phyloP scores from a whole-genome alignment of 176 grass and related monocot genomes.

The Paspalum notatum region DNA sequence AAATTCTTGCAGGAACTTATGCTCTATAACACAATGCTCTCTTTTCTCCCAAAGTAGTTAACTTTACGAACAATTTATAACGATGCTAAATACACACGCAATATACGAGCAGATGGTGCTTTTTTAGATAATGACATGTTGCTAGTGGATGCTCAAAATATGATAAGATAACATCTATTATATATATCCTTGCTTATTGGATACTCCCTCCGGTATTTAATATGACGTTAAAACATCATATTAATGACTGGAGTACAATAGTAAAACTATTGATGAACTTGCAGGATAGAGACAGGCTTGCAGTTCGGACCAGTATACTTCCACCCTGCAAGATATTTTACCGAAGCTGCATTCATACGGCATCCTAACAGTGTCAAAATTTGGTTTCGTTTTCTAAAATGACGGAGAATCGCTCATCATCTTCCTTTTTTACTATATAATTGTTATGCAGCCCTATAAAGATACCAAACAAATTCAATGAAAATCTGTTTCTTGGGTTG shows the following conservation, averaged over 20 bases:
- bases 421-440: neutral
- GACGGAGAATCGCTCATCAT: neutral
- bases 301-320: neutral
- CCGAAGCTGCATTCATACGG: neutral
- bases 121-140: slow-evolving; percentile 16
- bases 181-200: neutral
- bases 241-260: too few species aligned
- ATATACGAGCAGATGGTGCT: neutral
- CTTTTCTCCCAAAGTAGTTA: slow-evolving; percentile 14
- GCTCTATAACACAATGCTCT: neutral
- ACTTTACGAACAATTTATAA: neutral
- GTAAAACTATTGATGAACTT: slow-evolving; percentile 27
- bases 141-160: slow-evolving; percentile 1
- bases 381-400: neutral
- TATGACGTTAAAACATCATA: too few species aligned
- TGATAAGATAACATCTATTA: neutral
- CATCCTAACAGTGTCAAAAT: neutral
- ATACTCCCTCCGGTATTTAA: too few species aligned
- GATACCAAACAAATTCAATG: neutral
- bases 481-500: neutral
- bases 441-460: neutral
- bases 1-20: slow-evolving; percentile 1
- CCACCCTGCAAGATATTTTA: neutral
- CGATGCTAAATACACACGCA: neutral
- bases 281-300: slow-evolving; percentile 3